These are phyloP conservation scores for Aristolochia contorta DNA, from an alignment of 164 flowering plant species.

Conservation along the genomic window DNA sequence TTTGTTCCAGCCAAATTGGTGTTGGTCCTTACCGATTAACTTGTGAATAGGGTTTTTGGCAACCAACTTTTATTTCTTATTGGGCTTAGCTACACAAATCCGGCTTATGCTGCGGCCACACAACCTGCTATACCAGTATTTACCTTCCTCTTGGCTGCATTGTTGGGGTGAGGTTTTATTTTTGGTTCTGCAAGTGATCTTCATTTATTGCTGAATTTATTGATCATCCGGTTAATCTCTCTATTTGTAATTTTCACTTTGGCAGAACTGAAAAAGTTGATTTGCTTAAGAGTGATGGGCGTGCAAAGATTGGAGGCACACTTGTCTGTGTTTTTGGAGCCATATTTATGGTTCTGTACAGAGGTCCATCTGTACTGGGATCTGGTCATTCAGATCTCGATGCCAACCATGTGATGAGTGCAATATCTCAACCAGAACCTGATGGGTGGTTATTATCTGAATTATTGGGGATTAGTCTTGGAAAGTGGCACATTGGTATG, in stretches of 20 bases:
- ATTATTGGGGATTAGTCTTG: constrained; percentile 52
- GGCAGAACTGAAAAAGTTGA: constrained; percentile 88
- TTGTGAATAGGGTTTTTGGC: constrained; percentile 62
- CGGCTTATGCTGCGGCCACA: constrained; percentile 91
- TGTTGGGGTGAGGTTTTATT: constrained; percentile 62
- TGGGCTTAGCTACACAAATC: constrained; percentile 92
- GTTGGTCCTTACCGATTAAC: neutral
- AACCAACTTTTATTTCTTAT: constrained; percentile 92
- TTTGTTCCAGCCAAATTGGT: neutral
- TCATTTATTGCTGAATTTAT: neutral
- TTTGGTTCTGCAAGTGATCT: neutral
- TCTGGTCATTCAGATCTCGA: constrained; percentile 25
- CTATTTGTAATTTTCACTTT: constrained; percentile 7
- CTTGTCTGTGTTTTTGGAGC: constrained; percentile 85
- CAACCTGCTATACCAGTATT: constrained; percentile 96
- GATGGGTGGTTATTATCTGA: constrained; percentile 61
- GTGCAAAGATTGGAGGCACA: constrained; percentile 80
- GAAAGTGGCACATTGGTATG: constrained; percentile 75
- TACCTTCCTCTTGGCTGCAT: constrained; percentile 69
- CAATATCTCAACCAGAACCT: constrained; percentile 87
- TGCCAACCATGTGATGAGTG: constrained; percentile 52
- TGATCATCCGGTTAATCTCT: neutral
- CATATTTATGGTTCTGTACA: constrained; percentile 70
- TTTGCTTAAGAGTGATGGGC: constrained; percentile 63
- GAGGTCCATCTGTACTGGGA: constrained; percentile 78